These are phyloP conservation scores for Trichoderma hamatum DNA, from an alignment of 2,329 filamentous ascomycete species.

Conservation along the genomic window DNA sequence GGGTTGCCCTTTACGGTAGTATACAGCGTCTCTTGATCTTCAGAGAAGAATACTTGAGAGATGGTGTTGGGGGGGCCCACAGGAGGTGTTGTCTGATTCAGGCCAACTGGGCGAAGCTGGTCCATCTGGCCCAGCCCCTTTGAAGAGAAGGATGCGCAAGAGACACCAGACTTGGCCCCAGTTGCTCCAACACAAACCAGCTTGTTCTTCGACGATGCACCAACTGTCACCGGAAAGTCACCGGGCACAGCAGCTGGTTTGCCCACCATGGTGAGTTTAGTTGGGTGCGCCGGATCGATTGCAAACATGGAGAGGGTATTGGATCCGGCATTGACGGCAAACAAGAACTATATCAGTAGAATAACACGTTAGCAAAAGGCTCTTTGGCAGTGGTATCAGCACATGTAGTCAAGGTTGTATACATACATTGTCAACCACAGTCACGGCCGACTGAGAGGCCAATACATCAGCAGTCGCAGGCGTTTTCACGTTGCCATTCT, in stretches of 20 bases:
- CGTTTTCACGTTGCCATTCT: conserved; percentile 37
- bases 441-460: conserved; percentile 54
- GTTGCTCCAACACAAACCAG: conserved; percentile 52
- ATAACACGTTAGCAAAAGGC: background rate
- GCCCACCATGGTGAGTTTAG: conserved; percentile 49
- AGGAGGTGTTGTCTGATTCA: conserved; percentile 61
- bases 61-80: conserved; percentile 60
- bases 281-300: conserved; percentile 47
- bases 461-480: conserved; percentile 54
- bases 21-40: conserved; percentile 54
- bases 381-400: background rate
- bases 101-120: conserved; percentile 48
- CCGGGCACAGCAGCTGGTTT: conserved; percentile 48
- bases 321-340: conserved; percentile 57
- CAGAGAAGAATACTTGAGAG: conserved; percentile 63
- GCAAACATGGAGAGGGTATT: conserved; percentile 55
- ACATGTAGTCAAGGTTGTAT: background rate
- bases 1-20: conserved; percentile 65
- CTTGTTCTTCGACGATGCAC: conserved; percentile 47
- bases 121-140: conserved; percentile 50
- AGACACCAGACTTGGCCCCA: conserved; percentile 49
- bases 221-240: conserved; percentile 57
- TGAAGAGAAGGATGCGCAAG: conserved; percentile 46
- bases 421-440: conserved; percentile 53
- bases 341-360: conserved; percentile 48